Evolutionary conservation across 176 grass and related monocot genomes (phyloP), one percentile per base, ranked within the genome.

Genomic region (Echinochloa phyllopogon): DNA sequence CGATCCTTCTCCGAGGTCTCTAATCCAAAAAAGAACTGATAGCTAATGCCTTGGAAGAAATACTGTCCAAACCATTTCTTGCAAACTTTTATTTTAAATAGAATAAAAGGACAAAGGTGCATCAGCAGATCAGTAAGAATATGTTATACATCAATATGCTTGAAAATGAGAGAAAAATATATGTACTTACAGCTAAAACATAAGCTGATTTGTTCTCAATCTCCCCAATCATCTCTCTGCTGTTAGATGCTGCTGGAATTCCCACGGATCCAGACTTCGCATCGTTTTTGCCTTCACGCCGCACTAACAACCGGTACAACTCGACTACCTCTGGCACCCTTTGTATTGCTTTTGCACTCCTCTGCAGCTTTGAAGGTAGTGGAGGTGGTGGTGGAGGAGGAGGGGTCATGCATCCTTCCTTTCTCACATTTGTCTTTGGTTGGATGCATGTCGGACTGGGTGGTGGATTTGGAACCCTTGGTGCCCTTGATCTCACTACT

Each of bases 171-270:
- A 66, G 25, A 72, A 18, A 65, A 81, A 69, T 83, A 41, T 78
- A 58, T 69, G 83, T 59, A 91, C 84, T 99, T 92, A 99, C 97
- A 58, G 97, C 94, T 85, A 96, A 85, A 75, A 99, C 89, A 82
- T 99, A 94, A 53, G 94, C 80, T 50, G 97, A 99, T 94, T 72
- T 89, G 78, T 99, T 99, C 86, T 96, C 97, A 25, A 99, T 99
- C 86, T 99, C 97, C 7, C 93, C 97, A 49, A 99, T 99, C 97
- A 99, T 99, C 53, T 94, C 94, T 71, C 92, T 87, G 75, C 81
- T 85, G 75, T 86, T 96, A 29, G 67, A 62, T 38, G 71, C 84
- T 38, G 73, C 77, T 58, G 94, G 97, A 86, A 84, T 89, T 85
- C 68, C 89, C 7, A 82, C 21, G 69, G 80, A 57, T 83, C 90